These are phyloP conservation scores for Cerrena zonata DNA, from an alignment of 1,284 basidiomycete genomes.

Conservation along the genomic window DNA sequence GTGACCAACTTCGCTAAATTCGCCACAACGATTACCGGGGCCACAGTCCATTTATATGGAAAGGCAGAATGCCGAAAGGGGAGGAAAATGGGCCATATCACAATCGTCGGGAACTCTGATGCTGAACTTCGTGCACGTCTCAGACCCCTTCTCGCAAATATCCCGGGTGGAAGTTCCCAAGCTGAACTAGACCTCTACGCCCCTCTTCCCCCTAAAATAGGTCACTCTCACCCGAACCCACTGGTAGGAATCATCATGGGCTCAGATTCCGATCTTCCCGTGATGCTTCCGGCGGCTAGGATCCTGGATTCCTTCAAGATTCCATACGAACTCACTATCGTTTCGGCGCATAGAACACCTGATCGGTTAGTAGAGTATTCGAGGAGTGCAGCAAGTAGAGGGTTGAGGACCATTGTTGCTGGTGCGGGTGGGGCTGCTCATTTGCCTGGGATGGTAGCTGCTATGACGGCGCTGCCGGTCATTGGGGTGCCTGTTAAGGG, in stretches of 20 bases:
- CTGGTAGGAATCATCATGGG: slow-evolving; percentile 97
- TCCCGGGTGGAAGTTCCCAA: slow-evolving; percentile 47
- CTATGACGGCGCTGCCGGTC: slow-evolving; percentile 88
- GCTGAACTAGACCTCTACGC: slow-evolving; percentile 54
- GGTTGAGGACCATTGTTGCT: slow-evolving; percentile 80
- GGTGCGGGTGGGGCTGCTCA: slow-evolving; percentile 97
- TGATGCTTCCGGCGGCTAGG: slow-evolving; percentile 85
- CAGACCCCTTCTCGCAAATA: slow-evolving; percentile 62
- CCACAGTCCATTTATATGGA: slow-evolving; percentile 87
- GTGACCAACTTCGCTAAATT: slow-evolving; percentile 49
- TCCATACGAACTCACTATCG: slow-evolving; percentile 92
- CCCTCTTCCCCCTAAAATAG: slow-evolving; percentile 38
- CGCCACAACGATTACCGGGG: slow-evolving; percentile 69
- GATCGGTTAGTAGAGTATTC: slow-evolving; percentile 84
- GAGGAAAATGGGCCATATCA: slow-evolving; percentile 98
- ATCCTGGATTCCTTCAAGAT: slow-evolving; percentile 79
- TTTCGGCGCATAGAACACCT: slow-evolving; percentile 93
- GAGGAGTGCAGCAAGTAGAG: slow-evolving; percentile 68
- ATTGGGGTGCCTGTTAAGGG: slow-evolving; percentile 97
- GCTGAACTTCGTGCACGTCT: slow-evolving; percentile 68
- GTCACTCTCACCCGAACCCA: slow-evolving; percentile 64
- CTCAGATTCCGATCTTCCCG: slow-evolving; percentile 93
- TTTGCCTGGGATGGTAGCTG: slow-evolving; percentile 96
- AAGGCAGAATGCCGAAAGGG: slow-evolving; percentile 87
- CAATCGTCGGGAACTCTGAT: slow-evolving; percentile 80